Base-by-base conservation (phyloP, 2,329 filamentous ascomycete species). In the Thelonectria rubi region DNA sequence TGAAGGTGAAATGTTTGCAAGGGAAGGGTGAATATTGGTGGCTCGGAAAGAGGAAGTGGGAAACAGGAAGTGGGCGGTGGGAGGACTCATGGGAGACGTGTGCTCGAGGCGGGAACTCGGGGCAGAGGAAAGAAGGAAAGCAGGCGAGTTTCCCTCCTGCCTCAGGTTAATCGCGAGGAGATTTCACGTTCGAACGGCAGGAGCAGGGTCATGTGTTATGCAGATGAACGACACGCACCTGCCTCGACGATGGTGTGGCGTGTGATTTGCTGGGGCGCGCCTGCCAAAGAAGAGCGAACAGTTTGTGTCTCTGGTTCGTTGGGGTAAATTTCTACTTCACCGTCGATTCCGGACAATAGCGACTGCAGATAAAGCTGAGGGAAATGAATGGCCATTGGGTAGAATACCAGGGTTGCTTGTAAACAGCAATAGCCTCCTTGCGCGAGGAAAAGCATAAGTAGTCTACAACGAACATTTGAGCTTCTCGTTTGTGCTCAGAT, bases 191-290 rank as follows among this genome's bases (percentile, higher is more conserved):
- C 12, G 48, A 57, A 24, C 9, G 54, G 53, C 43, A 61, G 50
- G 53, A 53, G 48, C 47, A 48, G 43, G 42, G 21, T 39, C 17
- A 42, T 34, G 18, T 24, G 32, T 34, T 34, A 49, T 32, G 43
- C 51, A 5, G 42, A 52, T 52, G 20, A 40, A 50, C 37, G 21
- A 42, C 47, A 52, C 30, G 52, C 52, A 52, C 32, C 46, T 56
- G 30, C 14, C 34, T 40, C 20, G 37, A 42, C 32, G 20, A 34
- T 26, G 34, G 26, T 24, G 24, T 40, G 24, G 15, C 17, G 40
- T 34, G 37, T 46, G 51, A 30, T 46, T 55, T 39, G 46, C 11
- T 24, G 8, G 5, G 30, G 21, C n/a, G 21, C 24, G 17, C 34
- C 17, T 30, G 20, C 10, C n/a, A 14, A 39, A 17, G 42, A 7